Evolutionary conservation across 805 yeast genomes (phyloP).

Genomic region (Scheffersomyces stipitis): DNA sequence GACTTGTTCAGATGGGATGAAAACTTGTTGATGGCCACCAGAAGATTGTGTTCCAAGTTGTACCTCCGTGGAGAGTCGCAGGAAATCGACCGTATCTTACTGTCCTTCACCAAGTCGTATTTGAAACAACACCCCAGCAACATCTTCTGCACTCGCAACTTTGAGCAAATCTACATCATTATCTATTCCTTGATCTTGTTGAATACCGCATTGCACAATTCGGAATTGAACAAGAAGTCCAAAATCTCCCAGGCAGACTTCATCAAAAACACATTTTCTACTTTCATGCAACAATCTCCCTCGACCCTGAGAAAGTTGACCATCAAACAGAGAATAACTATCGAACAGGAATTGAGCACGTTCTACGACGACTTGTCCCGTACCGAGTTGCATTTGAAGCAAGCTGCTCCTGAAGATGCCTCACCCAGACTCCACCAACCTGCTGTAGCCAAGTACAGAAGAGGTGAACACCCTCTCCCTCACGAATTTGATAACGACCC

Average conservation of each 20-base stretch:
- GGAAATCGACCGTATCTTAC: conserved; percentile 71
- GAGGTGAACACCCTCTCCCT: neutral
- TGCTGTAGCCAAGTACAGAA: neutral
- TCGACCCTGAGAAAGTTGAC: conserved; percentile 25
- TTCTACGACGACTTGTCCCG: conserved; percentile 44
- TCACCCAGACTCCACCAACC: conserved; percentile 2
- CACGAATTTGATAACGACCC: too few relatives aligned
- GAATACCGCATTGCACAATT: conserved; percentile 75
- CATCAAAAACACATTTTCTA: conserved; percentile 40
- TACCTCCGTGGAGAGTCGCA: conserved; percentile 82
- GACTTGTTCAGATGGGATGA: conserved; percentile 45
- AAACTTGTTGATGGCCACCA: conserved; percentile 56
- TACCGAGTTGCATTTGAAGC: conserved; percentile 42
- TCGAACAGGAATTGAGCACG: conserved; percentile 43
- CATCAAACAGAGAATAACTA: conserved; percentile 41
- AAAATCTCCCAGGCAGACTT: conserved; percentile 43
- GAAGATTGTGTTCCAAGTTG: conserved; percentile 61
- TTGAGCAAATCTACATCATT: conserved; percentile 63
- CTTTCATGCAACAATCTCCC: conserved; percentile 39
- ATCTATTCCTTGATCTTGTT: conserved; percentile 69
- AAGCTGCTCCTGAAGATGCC: conserved; percentile 8
- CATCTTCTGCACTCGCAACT: conserved; percentile 49
- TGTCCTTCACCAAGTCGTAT: conserved; percentile 69
- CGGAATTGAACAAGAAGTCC: conserved; percentile 36
- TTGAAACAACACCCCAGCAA: conserved; percentile 46